Percentiles rank a stretch among this genome's conserved stretches.
phyloP scores from a whole-genome alignment of 768 basidiomycete genomes.

The Tylopilus rubrobrunneus region DNA sequence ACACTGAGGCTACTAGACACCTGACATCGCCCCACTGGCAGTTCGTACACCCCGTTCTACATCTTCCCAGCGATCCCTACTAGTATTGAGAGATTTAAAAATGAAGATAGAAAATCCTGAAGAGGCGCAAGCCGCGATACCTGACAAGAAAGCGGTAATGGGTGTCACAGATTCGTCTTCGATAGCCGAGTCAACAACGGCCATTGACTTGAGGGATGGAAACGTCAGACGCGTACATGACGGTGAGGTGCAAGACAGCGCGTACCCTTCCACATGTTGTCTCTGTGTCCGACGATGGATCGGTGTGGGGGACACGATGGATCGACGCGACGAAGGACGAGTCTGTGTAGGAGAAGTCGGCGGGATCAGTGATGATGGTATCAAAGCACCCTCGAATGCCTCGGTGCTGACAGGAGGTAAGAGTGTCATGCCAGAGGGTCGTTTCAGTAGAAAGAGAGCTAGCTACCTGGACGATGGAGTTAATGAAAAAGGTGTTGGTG shows the following conservation, averaged over 20 bases:
- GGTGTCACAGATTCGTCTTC: no score
- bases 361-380: slow-evolving; percentile 90
- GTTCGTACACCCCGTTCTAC: no score
- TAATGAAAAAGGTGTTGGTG: slow-evolving; percentile 88
- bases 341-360: slow-evolving; percentile 73
- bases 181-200: no score
- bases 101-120: no score
- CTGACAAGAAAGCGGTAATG: no score
- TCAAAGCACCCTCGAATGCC: slow-evolving; percentile 69
- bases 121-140: no score
- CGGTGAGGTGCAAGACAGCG: background rate
- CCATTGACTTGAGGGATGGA: no score
- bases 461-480: slow-evolving; percentile 84
- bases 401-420: slow-evolving; percentile 41
- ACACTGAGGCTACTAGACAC: no score
- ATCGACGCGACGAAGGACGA: slow-evolving; percentile 74
- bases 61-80: no score
- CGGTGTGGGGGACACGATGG: slow-evolving; percentile 74
- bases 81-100: no score
- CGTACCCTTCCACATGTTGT: slow-evolving; percentile 97
- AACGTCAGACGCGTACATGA: background rate
- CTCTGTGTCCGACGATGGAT: slow-evolving; percentile 84
- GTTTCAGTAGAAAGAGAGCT: background rate
- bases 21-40: no score
- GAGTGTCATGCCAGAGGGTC: background rate